Evolutionary conservation across 208 protist species (phyloP).

Genomic region (Phytomonas serpens): DNA sequence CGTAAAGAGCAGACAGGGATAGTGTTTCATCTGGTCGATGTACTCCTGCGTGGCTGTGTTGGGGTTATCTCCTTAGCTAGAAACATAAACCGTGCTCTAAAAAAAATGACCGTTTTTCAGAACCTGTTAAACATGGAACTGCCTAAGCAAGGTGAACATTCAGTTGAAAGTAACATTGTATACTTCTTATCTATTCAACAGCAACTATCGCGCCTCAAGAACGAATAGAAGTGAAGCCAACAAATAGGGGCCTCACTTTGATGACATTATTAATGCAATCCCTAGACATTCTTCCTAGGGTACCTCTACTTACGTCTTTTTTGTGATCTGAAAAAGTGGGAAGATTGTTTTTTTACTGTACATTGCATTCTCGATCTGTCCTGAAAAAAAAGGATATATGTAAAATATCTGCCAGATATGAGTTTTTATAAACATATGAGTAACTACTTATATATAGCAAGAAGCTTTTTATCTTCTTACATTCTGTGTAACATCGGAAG

Average conservation of each 20-base stretch:
- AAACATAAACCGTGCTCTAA: slow-evolving; percentile 24
- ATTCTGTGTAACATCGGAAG: background rate
- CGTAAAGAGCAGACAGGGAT: slow-evolving; percentile 35
- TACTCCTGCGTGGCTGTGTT: slow-evolving; percentile 71
- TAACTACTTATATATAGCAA: background rate
- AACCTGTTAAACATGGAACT: slow-evolving; percentile 71
- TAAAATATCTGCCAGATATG: background rate
- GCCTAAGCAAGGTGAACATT: slow-evolving; percentile 80
- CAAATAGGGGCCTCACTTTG: background rate
- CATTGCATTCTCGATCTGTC: slow-evolving; percentile 1
- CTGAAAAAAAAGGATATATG: slow-evolving; percentile 5
- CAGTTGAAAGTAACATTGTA: slow-evolving; percentile 80
- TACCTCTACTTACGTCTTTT: slow-evolving; percentile 1
- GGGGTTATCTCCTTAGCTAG: slow-evolving; percentile 66
- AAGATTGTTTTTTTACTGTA: slow-evolving; percentile 1
- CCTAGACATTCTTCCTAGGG: background rate
- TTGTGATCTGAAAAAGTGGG: background rate
- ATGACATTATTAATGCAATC: background rate
- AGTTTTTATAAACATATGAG: background rate
- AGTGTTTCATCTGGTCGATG: slow-evolving; percentile 83
- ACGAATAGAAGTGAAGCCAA: slow-evolving; percentile 1
- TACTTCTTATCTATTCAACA: slow-evolving; percentile 75
- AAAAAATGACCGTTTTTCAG: slow-evolving; percentile 70
- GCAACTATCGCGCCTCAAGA: slow-evolving; percentile 34
- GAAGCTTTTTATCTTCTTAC: background rate